phyloP scores from a whole-genome alignment of 495 filamentous ascomycete genomes.

The Rhizodiscina lignyota region DNA sequence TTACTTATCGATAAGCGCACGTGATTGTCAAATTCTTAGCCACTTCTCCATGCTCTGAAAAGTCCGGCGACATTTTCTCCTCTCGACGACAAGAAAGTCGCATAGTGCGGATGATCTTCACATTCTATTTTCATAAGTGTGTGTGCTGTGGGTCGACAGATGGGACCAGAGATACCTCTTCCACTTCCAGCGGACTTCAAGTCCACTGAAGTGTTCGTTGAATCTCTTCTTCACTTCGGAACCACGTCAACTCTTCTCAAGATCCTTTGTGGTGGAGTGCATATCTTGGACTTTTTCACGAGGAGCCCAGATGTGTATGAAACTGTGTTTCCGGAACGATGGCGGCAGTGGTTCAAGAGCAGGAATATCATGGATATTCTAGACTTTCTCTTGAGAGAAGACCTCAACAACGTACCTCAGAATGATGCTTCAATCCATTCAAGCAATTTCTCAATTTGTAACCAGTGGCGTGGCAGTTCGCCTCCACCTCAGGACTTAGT shows the following conservation, averaged over 20 bases:
- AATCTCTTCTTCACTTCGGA: conserved; percentile 59
- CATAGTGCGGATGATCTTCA: no score
- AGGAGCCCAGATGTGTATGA: conserved; percentile 63
- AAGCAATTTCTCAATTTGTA: conserved; percentile 2
- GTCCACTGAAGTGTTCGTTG: conserved; percentile 53
- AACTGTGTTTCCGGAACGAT: conserved; percentile 54
- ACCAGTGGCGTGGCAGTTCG: conserved; percentile 34
- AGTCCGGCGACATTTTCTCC: no score
- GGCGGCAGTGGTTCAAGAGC: conserved; percentile 58
- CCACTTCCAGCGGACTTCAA: conserved; percentile 41
- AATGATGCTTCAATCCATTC: conserved; percentile 1
- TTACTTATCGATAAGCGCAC: no score
- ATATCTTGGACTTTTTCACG: conserved; percentile 95
- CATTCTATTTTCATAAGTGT: no score
- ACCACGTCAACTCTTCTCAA: conserved; percentile 64
- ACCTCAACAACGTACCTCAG: conserved; percentile 20
- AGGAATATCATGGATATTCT: conserved; percentile 58
- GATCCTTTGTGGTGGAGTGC: conserved; percentile 78
- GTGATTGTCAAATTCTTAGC: no score
- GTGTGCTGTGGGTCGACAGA: no score
- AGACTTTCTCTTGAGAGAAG: conserved; percentile 60
- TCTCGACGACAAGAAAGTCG: no score
- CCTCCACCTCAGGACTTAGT: conserved; percentile 50
- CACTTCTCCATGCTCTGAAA: no score
- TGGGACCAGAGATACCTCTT: conserved; percentile 34